These are phyloP conservation scores for Canariomyces notabilis DNA, from an alignment of 2,329 filamentous ascomycete genomes.

Conservation along the genomic window DNA sequence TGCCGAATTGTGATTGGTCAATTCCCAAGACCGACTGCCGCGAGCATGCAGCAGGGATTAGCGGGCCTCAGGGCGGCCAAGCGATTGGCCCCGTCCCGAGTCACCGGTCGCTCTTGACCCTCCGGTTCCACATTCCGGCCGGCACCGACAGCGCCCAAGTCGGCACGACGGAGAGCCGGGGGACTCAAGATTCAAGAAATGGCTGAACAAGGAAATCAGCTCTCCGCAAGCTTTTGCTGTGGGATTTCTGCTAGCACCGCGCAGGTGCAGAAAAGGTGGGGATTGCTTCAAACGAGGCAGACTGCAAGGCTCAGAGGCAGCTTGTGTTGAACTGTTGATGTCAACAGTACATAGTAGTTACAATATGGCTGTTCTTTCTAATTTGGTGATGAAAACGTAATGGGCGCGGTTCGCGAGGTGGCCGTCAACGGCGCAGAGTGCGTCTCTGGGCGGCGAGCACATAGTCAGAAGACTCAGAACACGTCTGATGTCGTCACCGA, in stretches of 20 bases:
- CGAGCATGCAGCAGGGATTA: slow-evolving; percentile 9
- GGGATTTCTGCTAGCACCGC: neutral
- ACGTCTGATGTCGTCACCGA: slow-evolving; percentile 9
- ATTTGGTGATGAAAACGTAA: too few species aligned
- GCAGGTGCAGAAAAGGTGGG: neutral
- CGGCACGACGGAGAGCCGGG: too few species aligned
- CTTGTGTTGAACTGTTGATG: too few species aligned
- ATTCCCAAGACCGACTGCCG: slow-evolving; percentile 6
- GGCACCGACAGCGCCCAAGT: slow-evolving; percentile 7
- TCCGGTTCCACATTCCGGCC: slow-evolving; percentile 5
- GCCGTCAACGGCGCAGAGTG: too few species aligned
- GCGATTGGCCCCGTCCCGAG: slow-evolving; percentile 34
- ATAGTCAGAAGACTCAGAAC: neutral
- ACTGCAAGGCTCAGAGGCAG: slow-evolving; percentile 11
- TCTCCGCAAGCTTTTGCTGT: slow-evolving; percentile 1
- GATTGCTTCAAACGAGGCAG: slow-evolving; percentile 5
- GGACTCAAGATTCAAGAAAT: too few species aligned
- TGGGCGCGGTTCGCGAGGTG: too few species aligned
- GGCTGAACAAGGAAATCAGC: too few species aligned
- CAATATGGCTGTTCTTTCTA: too few species aligned
- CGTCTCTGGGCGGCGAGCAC: too few species aligned
- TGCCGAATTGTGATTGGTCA: slow-evolving; percentile 12
- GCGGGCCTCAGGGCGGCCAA: slow-evolving; percentile 19
- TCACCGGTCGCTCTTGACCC: slow-evolving; percentile 6
- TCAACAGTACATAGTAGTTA: too few species aligned